These are phyloP conservation scores for Trypanosoma congolense DNA, from an alignment of 208 protist species.

Conservation along the genomic window DNA sequence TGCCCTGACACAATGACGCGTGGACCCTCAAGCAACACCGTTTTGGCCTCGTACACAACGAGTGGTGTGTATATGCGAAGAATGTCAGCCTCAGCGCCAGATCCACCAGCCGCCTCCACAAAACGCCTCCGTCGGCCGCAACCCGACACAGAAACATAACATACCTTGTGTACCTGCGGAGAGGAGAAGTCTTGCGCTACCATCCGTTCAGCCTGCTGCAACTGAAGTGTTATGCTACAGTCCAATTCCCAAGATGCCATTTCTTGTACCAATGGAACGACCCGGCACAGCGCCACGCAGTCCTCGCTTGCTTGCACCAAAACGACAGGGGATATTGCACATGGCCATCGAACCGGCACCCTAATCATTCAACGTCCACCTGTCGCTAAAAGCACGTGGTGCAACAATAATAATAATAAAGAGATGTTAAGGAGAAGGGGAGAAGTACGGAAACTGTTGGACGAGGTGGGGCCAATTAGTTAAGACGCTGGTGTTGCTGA, in stretches of 20 bases:
- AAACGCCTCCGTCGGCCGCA: no score
- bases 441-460: not conserved
- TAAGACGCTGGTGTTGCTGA: no score
- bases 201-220: constrained; percentile 24
- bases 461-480: no score
- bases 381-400: no score
- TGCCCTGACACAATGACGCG: constrained; percentile 24
- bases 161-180: constrained; percentile 32
- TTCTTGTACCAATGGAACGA: constrained; percentile 11
- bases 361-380: no score
- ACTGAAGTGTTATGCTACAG: constrained; percentile 8
- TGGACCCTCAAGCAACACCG: constrained; percentile 25
- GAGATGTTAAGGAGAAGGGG: not conserved
- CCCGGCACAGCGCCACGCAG: constrained; percentile 24
- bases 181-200: constrained; percentile 45
- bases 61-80: constrained; percentile 18
- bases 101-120: constrained; percentile 3
- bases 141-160: constrained; percentile 2
- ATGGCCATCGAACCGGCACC: constrained; percentile 43
- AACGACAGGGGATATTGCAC: constrained; percentile 28
- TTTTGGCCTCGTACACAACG: constrained; percentile 20
- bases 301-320: constrained; percentile 42
- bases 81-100: not conserved
- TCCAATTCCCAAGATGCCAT: constrained; percentile 20
- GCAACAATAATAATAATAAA: no score